A percentile compares a stretch with the other conserved stretches of the same genome.
phyloP scores from a whole-genome alignment of 2,329 filamentous ascomycete genomes.

The Botryotinia calthae region DNA sequence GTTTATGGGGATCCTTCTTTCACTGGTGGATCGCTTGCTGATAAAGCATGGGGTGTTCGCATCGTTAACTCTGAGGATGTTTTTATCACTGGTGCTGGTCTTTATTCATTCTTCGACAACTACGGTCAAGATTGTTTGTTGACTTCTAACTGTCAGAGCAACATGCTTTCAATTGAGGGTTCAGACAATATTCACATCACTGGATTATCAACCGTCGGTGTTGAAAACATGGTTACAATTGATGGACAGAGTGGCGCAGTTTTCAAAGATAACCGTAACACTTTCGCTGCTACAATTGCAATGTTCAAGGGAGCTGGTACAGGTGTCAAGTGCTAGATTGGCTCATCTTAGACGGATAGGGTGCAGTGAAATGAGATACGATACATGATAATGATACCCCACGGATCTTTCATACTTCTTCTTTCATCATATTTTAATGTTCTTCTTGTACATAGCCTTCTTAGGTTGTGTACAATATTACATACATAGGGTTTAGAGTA shows the following conservation, averaged over 20 bases:
- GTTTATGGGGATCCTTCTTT: conserved; percentile 69
- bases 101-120: conserved; percentile 84
- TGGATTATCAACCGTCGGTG: conserved; percentile 72
- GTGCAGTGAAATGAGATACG: neutral
- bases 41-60: conserved; percentile 75
- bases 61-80: conserved; percentile 65
- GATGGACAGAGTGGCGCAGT: conserved; percentile 54
- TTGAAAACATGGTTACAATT: conserved; percentile 68
- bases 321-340: conserved; percentile 6
- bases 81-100: conserved; percentile 67
- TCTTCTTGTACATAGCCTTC: conserved; percentile 1
- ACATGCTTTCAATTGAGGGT: conserved; percentile 72
- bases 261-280: conserved; percentile 62
- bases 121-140: conserved; percentile 69
- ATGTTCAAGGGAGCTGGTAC: conserved; percentile 41
- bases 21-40: conserved; percentile 42
- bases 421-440: neutral
- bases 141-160: conserved; percentile 69
- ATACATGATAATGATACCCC: neutral
- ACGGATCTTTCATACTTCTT: neutral
- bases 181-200: conserved; percentile 59
- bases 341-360: neutral
- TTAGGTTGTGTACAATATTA: neutral
- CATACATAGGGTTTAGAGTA: neutral
- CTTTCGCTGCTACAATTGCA: conserved; percentile 61